These are phyloP conservation scores for Camellia lanceoleosa DNA, from an alignment of 148 eudicot genomes.

Conservation along the genomic window DNA sequence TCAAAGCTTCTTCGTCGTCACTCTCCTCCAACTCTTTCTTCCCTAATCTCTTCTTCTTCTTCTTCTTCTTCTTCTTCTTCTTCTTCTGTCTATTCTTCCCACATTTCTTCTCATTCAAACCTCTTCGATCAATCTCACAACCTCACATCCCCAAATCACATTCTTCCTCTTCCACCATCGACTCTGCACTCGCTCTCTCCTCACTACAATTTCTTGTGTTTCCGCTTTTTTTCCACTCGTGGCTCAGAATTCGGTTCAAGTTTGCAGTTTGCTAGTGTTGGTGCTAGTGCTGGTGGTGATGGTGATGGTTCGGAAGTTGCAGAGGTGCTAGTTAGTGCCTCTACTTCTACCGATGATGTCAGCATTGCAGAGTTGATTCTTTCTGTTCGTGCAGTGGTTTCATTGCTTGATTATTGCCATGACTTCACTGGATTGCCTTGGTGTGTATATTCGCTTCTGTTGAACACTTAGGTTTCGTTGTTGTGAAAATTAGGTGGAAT, in stretches of 20 bases:
- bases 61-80: constrained; percentile 11
- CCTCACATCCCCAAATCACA: not conserved
- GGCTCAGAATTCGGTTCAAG: not conserved
- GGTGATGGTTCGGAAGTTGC: constrained; percentile 27
- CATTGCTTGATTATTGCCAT: constrained; percentile 56
- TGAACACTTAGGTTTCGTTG: not conserved
- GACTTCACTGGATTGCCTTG: constrained; percentile 68
- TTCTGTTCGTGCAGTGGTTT: constrained; percentile 45
- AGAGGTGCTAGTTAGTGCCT: not conserved
- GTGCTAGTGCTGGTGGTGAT: constrained; percentile 11
- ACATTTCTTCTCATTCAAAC: not conserved
- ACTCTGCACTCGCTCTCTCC: not conserved
- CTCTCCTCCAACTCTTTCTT: too few species aligned
- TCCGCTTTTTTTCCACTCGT: constrained; percentile 36
- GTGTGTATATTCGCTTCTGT: constrained; percentile 23
- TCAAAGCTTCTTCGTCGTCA: constrained; percentile 20
- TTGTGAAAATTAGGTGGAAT: too few species aligned
- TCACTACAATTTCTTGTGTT: constrained; percentile 8
- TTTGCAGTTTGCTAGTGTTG: constrained; percentile 10
- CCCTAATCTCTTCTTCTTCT: constrained; percentile 1
- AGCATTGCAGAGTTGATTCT: constrained; percentile 38
- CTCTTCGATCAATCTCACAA: not conserved
- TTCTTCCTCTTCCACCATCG: not conserved
- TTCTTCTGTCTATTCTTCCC: not conserved
- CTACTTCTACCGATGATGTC: constrained; percentile 13